Base-by-base conservation (phyloP, 2,329 filamentous ascomycete species). In the Diaporthe eres region DNA sequence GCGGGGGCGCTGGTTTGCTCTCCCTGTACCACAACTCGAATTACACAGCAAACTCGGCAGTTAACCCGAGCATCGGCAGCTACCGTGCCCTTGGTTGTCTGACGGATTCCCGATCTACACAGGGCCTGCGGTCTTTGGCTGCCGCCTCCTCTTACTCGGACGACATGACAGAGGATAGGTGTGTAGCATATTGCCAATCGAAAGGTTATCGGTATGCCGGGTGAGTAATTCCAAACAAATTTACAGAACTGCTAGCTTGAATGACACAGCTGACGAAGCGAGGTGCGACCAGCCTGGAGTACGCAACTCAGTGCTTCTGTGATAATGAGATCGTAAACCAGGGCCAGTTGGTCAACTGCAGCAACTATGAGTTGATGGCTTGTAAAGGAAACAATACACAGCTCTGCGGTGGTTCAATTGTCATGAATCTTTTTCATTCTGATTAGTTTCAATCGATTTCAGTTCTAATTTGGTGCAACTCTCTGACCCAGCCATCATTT, bases 1-100 rank as follows among this genome's bases (percentile, higher is more conserved):
- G 78, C 42, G 78, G 78, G n/a, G 78, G 75, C 70, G 39, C 71
- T 68, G 74, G 63, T 22, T 76, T 75, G 19, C 25, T 79, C 15
- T 78, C 77, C 22, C 61, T 80, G 53, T 80, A 72, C 55, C 7
- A 63, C 53, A 72, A 67, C 22, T 6, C 63, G 19, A 67, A 67
- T 34, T 67, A 67, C 63, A 67, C 44, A 37, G 63, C 63, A 67
- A 51, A 67, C 28, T 67, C 63, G 63, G 42, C 63, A 51, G 42
- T 67, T 15, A 22, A 28, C 28, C 28, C 44, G 3, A 67, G 19
- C 10, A 67, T 67, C 63, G 63, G 63, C 44, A 34, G 19, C 63
- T 67, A 51, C 28, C 44, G 31, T 17, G 63, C 63, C 28, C 10
- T 19, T 34, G 63, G 44, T 8, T 67, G 63, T 37, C 12, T 67